Evolutionary conservation across 106 monocot species (phyloP).

Genomic region (Vanilla planifolia): DNA sequence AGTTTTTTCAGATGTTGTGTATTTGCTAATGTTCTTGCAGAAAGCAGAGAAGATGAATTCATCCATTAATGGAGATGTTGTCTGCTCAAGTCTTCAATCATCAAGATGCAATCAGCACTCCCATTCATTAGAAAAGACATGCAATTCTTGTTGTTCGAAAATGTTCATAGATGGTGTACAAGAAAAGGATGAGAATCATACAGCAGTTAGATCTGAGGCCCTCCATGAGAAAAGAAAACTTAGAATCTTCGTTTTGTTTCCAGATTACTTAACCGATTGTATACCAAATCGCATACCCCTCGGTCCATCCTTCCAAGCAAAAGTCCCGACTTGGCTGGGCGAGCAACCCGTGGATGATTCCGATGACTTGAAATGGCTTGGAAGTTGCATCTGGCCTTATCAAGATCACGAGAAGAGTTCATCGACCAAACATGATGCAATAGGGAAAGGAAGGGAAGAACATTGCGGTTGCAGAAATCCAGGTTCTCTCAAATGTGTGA

Average conservation of each 20-base stretch:
- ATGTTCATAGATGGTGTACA: not conserved
- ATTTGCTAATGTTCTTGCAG: conserved; percentile 36
- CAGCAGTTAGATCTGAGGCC: not conserved
- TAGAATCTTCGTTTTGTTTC: conserved; percentile 6
- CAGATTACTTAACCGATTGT: conserved; percentile 7
- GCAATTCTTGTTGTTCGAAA: conserved; percentile 11
- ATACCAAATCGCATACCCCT: conserved; percentile 15
- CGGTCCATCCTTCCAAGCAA: conserved; percentile 31
- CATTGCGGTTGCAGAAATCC: conserved; percentile 36
- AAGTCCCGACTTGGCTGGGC: conserved; percentile 35
- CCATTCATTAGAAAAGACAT: conserved; percentile 16
- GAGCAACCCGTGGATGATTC: conserved; percentile 15
- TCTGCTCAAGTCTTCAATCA: not conserved
- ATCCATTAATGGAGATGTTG: conserved; percentile 19
- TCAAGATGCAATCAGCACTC: conserved; percentile 34
- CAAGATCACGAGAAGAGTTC: conserved; percentile 14
- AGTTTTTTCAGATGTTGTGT: not conserved
- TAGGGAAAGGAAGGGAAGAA: conserved; percentile 50
- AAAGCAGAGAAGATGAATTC: conserved; percentile 28
- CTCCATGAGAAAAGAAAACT: not conserved
- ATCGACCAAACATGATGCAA: not conserved
- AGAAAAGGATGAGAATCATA: conserved; percentile 4
- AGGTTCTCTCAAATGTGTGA: conserved; percentile 59
- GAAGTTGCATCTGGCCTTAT: conserved; percentile 65
- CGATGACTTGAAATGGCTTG: conserved; percentile 62